Conservation (phyloP, 805 yeast species). For the Pichia paraexigua region DNA sequence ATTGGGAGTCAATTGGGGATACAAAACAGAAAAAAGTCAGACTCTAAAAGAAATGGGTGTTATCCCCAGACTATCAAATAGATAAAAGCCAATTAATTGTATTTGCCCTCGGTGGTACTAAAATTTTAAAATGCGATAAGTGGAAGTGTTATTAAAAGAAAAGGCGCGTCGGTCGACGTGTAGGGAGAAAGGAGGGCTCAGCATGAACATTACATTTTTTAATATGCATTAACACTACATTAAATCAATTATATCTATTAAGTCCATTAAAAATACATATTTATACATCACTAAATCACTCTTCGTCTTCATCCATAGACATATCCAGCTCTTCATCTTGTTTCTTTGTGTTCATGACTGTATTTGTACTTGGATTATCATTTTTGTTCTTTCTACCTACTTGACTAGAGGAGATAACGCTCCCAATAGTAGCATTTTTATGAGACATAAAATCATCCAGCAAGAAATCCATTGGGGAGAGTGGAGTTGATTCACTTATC, state of each 20-base stretch:
- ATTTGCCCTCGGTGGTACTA: neutral
- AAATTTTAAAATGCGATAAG: neutral
- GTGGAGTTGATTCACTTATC: slow-evolving; percentile 27
- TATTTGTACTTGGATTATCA: neutral
- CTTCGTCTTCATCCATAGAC: slow-evolving; percentile 5
- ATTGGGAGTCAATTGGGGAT: neutral
- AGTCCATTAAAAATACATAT: too few species aligned
- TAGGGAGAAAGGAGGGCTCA: neutral
- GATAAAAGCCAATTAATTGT: neutral
- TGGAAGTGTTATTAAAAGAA: neutral
- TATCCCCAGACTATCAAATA: neutral
- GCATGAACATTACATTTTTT: neutral
- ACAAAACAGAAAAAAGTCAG: neutral
- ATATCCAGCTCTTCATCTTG: slow-evolving; percentile 3
- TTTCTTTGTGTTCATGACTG: neutral
- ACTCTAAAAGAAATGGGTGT: too few species aligned
- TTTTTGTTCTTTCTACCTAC: neutral
- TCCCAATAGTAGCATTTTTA: neutral
- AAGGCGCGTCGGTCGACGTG: neutral
- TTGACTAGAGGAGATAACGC: neutral
- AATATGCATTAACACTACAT: too few species aligned
- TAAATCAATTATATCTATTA: too few species aligned
- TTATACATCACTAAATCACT: neutral
- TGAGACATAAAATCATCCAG: slow-evolving; percentile 14
- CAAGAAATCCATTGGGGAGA: slow-evolving; percentile 31